Percentiles rank a stretch among this genome's conserved stretches.
These are phyloP conservation scores for Monilinia fructigena DNA, from an alignment of 2,329 filamentous ascomycete species.

Conservation along the genomic window DNA sequence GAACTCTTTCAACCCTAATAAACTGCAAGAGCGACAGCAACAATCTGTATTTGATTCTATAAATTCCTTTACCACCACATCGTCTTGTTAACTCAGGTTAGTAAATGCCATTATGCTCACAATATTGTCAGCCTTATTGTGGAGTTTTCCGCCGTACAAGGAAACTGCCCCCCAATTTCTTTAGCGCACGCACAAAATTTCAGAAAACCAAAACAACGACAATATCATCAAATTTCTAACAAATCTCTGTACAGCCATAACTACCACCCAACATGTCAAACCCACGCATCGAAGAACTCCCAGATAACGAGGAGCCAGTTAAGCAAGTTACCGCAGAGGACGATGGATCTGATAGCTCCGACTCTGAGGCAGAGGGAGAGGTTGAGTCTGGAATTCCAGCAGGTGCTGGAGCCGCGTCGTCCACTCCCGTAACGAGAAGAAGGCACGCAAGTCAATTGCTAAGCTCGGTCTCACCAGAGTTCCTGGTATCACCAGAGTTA, in stretches of 20 bases:
- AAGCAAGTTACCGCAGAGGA: conserved; percentile 74
- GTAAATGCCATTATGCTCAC: conserved; percentile 21
- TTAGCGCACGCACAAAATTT: conserved; percentile 36
- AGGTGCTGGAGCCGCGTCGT: conserved; percentile 81
- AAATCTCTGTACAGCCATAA: conserved; percentile 37
- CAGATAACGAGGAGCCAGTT: conserved; percentile 77
- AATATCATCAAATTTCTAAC: conserved; percentile 32
- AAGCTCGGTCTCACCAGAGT: conserved; percentile 97
- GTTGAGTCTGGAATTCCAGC: conserved; percentile 66
- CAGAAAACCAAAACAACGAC: conserved; percentile 27
- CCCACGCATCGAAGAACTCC: conserved; percentile 95
- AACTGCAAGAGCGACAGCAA: conserved; percentile 25
- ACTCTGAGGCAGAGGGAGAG: conserved; percentile 78
- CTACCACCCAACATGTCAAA: conserved; percentile 77
- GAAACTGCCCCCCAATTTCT: conserved; percentile 15
- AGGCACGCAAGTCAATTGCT: conserved; percentile 98
- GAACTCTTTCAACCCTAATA: conserved; percentile 32
- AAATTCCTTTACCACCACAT: conserved; percentile 23
- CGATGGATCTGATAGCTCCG: conserved; percentile 66
- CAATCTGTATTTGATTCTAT: conserved; percentile 17
- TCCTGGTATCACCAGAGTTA: conserved; percentile 96
- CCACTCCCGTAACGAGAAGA: conserved; percentile 99
- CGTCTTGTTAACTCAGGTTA: conserved; percentile 28
- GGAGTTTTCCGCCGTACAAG: conserved; percentile 9
- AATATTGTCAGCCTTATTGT: conserved; percentile 11